phyloP scores from a whole-genome alignment of 202 grass and related monocot genomes.

The Panicum hallii region DNA sequence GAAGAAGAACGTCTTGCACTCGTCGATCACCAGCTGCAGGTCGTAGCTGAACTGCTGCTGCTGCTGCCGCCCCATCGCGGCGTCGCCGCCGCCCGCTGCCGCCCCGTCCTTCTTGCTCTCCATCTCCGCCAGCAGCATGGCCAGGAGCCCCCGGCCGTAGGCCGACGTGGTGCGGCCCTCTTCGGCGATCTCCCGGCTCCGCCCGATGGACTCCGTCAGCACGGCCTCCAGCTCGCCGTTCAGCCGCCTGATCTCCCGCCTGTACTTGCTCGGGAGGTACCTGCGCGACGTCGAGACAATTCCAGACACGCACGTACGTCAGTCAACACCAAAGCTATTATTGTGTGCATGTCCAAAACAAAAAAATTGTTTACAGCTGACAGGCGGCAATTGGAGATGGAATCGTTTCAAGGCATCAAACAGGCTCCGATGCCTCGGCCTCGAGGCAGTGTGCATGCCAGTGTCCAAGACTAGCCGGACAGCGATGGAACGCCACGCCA shows the following conservation, averaged over 20 bases:
- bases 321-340: neutral
- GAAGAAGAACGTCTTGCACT: conserved; percentile 82
- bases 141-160: conserved; percentile 65
- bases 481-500: conserved; percentile 31
- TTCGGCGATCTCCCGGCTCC: conserved; percentile 70
- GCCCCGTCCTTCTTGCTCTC: conserved; percentile 52
- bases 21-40: conserved; percentile 68
- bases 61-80: no score
- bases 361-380: conserved; percentile 18
- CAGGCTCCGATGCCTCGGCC: neutral
- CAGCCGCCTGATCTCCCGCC: conserved; percentile 73
- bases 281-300: conserved; percentile 34
- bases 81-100: neutral
- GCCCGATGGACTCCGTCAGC: conserved; percentile 70
- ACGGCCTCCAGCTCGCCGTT: conserved; percentile 75
- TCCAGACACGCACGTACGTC: neutral
- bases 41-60: conserved; percentile 61
- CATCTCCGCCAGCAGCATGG: conserved; percentile 65
- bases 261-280: conserved; percentile 84
- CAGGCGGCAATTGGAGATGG: conserved; percentile 7
- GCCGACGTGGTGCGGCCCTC: conserved; percentile 66
- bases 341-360: neutral
- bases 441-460: conserved; percentile 33
- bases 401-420: conserved; percentile 34
- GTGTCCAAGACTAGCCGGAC: conserved; percentile 48